phyloP scores from a whole-genome alignment of 2,329 filamentous ascomycete genomes.

The Nemania abortiva region DNA sequence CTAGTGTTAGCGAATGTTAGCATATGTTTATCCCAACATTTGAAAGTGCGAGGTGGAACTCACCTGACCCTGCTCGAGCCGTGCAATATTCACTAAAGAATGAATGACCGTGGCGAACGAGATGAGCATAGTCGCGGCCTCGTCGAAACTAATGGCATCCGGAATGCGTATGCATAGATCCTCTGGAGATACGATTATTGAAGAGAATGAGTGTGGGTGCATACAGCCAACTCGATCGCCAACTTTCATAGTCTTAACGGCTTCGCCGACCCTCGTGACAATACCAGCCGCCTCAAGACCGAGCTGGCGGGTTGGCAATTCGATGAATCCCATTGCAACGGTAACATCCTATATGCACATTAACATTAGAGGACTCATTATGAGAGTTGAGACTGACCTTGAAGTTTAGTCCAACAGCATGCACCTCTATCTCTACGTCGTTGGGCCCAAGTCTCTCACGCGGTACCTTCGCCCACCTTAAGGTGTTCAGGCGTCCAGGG shows the following conservation, averaged over 20 bases:
- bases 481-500: slow-evolving; percentile 27
- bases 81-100: slow-evolving; percentile 25
- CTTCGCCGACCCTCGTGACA: slow-evolving; percentile 42
- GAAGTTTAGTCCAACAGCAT: slow-evolving; percentile 39
- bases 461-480: slow-evolving; percentile 35
- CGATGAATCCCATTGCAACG: slow-evolving; percentile 40
- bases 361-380: neutral
- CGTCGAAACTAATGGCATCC: slow-evolving; percentile 40
- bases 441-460: slow-evolving; percentile 23
- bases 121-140: slow-evolving; percentile 40
- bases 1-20: neutral
- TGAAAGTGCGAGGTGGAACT: neutral
- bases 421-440: slow-evolving; percentile 38
- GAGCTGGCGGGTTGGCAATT: slow-evolving; percentile 33
- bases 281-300: slow-evolving; percentile 40
- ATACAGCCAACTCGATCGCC: slow-evolving; percentile 25
- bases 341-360: slow-evolving; percentile 39
- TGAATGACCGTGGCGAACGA: slow-evolving; percentile 41
- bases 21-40: no score
- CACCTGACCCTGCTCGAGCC: slow-evolving; percentile 30
- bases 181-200: neutral
- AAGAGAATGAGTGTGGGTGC: neutral
- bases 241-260: slow-evolving; percentile 29
- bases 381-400: slow-evolving; percentile 28
- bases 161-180: slow-evolving; percentile 37